Conservation (phyloP, 1,284 basidiomycete species). For the Lignosus rhinocerotis region DNA sequence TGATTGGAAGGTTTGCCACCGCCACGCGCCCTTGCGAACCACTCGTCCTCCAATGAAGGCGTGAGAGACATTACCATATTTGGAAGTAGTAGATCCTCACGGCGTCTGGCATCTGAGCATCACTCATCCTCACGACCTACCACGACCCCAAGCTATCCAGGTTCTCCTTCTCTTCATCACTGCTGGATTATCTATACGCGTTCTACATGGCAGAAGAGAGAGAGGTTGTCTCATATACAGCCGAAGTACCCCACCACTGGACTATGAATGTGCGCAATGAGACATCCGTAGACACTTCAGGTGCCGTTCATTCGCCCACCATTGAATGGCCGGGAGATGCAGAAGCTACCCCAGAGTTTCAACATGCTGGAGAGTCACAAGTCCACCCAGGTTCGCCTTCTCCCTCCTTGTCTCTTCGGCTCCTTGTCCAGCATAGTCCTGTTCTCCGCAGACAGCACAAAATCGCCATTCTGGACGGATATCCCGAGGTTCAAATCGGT, state of each 20-base stretch:
- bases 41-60: conserved; percentile 14
- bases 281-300: conserved; percentile 18
- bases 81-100: conserved; percentile 15
- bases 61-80: conserved; percentile 16
- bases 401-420: conserved; percentile 44
- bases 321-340: conserved; percentile 57
- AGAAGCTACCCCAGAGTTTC: conserved; percentile 1
- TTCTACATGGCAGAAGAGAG: conserved; percentile 15
- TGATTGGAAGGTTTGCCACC: conserved; percentile 9
- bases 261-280: conserved; percentile 1
- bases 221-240: conserved; percentile 2
- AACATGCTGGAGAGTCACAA: background rate
- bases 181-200: background rate
- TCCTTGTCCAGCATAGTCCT: conserved; percentile 53
- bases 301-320: conserved; percentile 45
- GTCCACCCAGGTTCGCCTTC: background rate
- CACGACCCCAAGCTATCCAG: background rate
- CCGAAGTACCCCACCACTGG: background rate
- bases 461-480: conserved; percentile 62
- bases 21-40: conserved; percentile 18
- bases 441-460: conserved; percentile 51
- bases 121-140: background rate
- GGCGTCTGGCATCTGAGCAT: conserved; percentile 5
- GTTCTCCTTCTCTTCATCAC: background rate
- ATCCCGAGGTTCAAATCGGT: conserved; percentile 67